Evolutionary conservation across 345 rosid genomes (phyloP).

Genomic region (Erucastrum elatum): DNA sequence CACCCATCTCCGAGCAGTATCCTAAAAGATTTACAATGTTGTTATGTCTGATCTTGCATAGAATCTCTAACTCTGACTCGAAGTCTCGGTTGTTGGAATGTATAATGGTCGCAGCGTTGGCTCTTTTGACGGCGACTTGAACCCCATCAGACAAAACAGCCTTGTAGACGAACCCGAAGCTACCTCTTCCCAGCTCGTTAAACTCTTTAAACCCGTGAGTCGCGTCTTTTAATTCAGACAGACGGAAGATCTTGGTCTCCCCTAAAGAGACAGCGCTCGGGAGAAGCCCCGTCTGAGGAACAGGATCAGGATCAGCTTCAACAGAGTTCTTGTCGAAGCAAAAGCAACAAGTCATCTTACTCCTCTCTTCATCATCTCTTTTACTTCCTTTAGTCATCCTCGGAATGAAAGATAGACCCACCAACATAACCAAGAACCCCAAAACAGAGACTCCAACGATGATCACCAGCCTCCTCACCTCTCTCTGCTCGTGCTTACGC

Average conservation of each 20-base stretch:
- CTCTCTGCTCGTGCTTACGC: constrained; percentile 35
- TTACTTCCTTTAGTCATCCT: constrained; percentile 36
- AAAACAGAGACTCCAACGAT: constrained; percentile 55
- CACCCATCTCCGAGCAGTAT: constrained; percentile 89
- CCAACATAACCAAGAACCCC: constrained; percentile 52
- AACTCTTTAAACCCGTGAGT: constrained; percentile 95
- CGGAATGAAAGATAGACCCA: constrained; percentile 54
- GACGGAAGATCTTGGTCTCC: constrained; percentile 71
- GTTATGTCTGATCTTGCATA: constrained; percentile 70
- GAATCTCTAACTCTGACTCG: constrained; percentile 76
- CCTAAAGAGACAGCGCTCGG: constrained; percentile 55
- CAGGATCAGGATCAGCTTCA: constrained; percentile 50
- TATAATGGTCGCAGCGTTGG: constrained; percentile 92
- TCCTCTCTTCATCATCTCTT: constrained; percentile 58
- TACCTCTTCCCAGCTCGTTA: constrained; percentile 85
- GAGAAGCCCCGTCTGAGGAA: constrained; percentile 37
- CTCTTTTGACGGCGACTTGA: constrained; percentile 88
- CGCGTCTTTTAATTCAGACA: constrained; percentile 84
- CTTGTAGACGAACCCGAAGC: constrained; percentile 89
- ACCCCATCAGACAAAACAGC: constrained; percentile 80
- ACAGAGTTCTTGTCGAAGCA: constrained; percentile 57
- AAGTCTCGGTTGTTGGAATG: constrained; percentile 77
- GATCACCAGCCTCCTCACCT: constrained; percentile 40
- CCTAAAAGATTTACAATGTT: constrained; percentile 88
- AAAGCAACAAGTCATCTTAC: constrained; percentile 46